Evolutionary conservation across 768 basidiomycete genomes (phyloP).

Genomic region (Mycena alexandri): DNA sequence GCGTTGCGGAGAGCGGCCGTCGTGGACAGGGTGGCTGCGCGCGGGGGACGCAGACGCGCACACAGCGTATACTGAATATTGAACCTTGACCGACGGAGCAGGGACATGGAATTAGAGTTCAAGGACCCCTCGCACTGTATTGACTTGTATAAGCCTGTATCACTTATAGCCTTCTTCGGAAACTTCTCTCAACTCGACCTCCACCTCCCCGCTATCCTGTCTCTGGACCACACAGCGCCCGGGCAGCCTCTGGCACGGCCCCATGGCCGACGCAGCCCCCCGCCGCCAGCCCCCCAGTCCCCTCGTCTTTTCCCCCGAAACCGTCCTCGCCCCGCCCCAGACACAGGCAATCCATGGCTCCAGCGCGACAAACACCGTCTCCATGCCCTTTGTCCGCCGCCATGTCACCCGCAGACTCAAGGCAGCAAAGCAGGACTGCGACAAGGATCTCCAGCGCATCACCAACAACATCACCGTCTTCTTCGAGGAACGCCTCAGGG

Average conservation of each 20-base stretch:
- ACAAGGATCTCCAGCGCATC: conserved; percentile 95
- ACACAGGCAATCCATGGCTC: conserved; percentile 56
- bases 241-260: conserved; percentile 39
- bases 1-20: conserved; percentile 17
- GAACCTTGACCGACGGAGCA: too few species aligned
- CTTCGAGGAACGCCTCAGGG: conserved; percentile 91
- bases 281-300: conserved; percentile 81
- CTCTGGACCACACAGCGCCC: conserved; percentile 38
- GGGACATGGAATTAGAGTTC: conserved; percentile 12
- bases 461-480: conserved; percentile 94
- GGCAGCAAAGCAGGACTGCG: conserved; percentile 95
- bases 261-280: conserved; percentile 66
- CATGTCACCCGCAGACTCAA: conserved; percentile 95
- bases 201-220: conserved; percentile 41
- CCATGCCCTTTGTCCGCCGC: conserved; percentile 92
- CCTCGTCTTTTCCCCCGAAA: conserved; percentile 81
- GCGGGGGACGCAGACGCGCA: conserved; percentile 7
- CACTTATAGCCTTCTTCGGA: too few species aligned
- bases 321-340: conserved; percentile 64
- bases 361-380: conserved; percentile 73
- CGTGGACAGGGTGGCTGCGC: conserved; percentile 7
- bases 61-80: too few species aligned
- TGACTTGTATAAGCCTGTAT: too few species aligned
- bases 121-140: conserved; percentile 39
- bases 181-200: conserved; percentile 27